Conservation (phyloP, 179 eudicot genomes). For the Silene noctiflora region DNA sequence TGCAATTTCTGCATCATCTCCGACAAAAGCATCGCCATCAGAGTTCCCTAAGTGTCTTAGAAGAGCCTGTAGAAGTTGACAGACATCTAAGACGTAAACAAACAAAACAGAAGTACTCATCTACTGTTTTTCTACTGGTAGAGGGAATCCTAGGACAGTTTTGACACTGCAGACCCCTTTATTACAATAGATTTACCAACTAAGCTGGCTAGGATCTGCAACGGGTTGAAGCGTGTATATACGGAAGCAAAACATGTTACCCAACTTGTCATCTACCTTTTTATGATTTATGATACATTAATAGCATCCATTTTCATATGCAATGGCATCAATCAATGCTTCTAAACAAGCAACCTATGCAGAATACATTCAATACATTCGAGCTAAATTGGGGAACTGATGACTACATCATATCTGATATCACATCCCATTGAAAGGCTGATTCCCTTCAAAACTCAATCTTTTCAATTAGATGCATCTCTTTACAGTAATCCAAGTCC, state of each 20-base stretch:
- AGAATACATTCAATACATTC: neutral
- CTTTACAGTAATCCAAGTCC: neutral
- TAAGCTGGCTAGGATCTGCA: too few species aligned
- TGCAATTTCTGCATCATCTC: constrained; percentile 55
- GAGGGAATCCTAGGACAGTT: too few species aligned
- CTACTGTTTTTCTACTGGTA: neutral
- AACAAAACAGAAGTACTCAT: constrained; percentile 6
- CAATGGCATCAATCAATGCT: neutral
- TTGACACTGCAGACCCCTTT: too few species aligned
- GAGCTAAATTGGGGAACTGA: neutral
- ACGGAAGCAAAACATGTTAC: neutral
- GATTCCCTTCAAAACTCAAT: neutral
- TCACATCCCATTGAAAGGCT: neutral
- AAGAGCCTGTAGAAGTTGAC: constrained; percentile 41
- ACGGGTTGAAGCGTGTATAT: neutral
- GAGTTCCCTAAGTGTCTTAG: constrained; percentile 60
- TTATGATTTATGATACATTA: neutral
- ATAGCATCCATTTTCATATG: neutral
- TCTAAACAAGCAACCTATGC: neutral
- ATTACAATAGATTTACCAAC: too few species aligned
- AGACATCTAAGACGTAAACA: neutral
- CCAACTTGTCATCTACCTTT: neutral
- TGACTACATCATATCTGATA: too few species aligned
- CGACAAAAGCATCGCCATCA: constrained; percentile 41
- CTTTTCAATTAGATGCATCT: too few species aligned